phyloP scores from a whole-genome alignment of 2,329 filamentous ascomycete genomes.

The Sclerotinia nivalis region DNA sequence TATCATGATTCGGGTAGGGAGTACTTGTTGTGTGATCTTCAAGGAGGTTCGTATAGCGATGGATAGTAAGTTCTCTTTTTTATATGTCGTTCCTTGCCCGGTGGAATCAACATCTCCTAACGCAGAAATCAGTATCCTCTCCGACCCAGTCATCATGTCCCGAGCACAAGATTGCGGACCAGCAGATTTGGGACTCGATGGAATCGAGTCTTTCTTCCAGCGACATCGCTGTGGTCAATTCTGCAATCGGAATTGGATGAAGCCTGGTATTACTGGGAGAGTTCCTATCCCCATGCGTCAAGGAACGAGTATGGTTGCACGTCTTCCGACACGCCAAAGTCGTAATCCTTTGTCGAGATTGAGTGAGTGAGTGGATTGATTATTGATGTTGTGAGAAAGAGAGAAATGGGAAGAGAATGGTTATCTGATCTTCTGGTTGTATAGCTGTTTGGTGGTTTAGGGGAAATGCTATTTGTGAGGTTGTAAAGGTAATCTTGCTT shows the following conservation, averaged over 20 bases:
- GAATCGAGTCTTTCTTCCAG: conserved; percentile 19
- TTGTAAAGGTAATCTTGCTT: background rate
- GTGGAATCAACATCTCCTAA: background rate
- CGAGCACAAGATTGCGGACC: conserved; percentile 14
- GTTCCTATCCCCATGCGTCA: background rate
- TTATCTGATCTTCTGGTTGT: background rate
- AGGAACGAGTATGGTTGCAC: conserved; percentile 10
- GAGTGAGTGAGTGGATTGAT: background rate
- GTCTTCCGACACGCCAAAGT: background rate
- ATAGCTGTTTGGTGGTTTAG: background rate
- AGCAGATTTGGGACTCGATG: conserved; percentile 21
- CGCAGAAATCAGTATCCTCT: conserved; percentile 1
- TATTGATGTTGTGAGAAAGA: background rate
- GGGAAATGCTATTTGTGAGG: background rate
- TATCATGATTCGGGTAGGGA: conserved; percentile 15
- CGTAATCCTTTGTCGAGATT: background rate
- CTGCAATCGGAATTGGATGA: conserved; percentile 12
- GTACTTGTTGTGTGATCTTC: conserved; percentile 24
- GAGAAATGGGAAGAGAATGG: background rate
- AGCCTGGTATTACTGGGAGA: background rate
- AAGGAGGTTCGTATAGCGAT: conserved; percentile 22
- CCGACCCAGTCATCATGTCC: conserved; percentile 25
- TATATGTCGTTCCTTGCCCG: background rate
- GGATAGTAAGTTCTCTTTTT: conserved; percentile 15
- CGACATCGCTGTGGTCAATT: conserved; percentile 21